These are phyloP conservation scores for Takashimella tepidaria DNA, from an alignment of 1,284 basidiomycete species.

Conservation along the genomic window DNA sequence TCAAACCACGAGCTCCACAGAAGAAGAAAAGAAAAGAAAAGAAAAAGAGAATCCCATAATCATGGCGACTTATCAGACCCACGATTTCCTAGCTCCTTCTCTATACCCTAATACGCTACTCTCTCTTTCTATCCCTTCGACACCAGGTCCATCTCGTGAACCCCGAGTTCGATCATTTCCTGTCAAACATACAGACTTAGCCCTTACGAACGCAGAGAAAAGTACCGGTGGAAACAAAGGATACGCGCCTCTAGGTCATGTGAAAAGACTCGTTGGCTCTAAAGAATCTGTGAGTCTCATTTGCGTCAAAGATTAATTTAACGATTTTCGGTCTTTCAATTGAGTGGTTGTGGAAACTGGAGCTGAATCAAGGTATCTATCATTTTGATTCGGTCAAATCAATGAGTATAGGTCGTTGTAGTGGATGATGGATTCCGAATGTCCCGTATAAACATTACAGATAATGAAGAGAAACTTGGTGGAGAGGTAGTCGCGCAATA, in stretches of 20 bases:
- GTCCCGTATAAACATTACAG: background rate
- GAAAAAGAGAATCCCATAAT: too few relatives aligned
- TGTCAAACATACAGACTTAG: conserved; percentile 38
- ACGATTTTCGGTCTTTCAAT: too few relatives aligned
- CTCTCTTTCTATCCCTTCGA: conserved; percentile 38
- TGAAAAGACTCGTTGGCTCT: conserved; percentile 8
- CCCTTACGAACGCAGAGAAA: too few relatives aligned
- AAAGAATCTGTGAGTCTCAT: background rate
- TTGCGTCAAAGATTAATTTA: too few relatives aligned
- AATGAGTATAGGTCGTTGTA: conserved; percentile 22
- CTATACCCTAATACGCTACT: conserved; percentile 42
- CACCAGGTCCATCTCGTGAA: conserved; percentile 22
- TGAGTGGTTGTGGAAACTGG: too few relatives aligned
- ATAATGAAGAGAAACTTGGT: background rate
- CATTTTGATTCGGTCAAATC: too few relatives aligned
- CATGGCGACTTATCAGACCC: conserved; percentile 22
- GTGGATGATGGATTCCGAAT: conserved; percentile 39
- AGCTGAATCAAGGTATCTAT: too few relatives aligned
- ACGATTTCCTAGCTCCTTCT: conserved; percentile 43
- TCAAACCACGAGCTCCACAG: too few relatives aligned
- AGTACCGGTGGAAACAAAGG: conserved; percentile 3
- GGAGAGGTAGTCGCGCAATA: conserved; percentile 6
- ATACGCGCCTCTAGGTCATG: conserved; percentile 9
- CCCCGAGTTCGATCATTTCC: conserved; percentile 41
- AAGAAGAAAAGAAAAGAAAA: too few relatives aligned